A percentile compares a stretch with the other conserved stretches of the same genome.
phyloP scores from a whole-genome alignment of 257 asterid genomes.

The Penstemon eatonii region DNA sequence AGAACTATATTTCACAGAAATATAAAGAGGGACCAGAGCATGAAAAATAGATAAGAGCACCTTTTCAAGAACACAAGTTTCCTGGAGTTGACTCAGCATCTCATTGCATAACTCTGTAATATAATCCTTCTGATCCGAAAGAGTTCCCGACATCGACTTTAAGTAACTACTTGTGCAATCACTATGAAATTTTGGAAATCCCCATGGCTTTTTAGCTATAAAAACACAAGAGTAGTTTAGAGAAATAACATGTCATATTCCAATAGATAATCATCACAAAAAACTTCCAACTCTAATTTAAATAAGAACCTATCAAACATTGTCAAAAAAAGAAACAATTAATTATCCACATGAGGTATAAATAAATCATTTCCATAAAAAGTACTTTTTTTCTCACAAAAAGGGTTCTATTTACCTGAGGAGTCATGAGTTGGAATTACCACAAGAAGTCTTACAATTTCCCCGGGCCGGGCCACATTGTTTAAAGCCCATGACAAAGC shows the following conservation, averaged over 20 bases:
- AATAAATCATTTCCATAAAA: background rate
- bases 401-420: slow-evolving; percentile 44
- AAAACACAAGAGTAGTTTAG: slow-evolving; percentile 20
- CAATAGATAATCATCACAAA: background rate
- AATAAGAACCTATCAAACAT: background rate
- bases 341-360: background rate
- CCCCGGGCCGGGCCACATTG: slow-evolving; percentile 73
- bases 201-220: slow-evolving; percentile 61
- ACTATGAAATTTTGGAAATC: slow-evolving; percentile 51
- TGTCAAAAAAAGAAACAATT: no score
- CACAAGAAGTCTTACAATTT: slow-evolving; percentile 64
- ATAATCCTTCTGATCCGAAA: slow-evolving; percentile 65
- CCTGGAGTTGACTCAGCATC: slow-evolving; percentile 65
- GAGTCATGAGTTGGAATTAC: slow-evolving; percentile 56
- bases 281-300: background rate
- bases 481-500: slow-evolving; percentile 83
- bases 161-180: slow-evolving; percentile 57
- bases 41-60: slow-evolving; percentile 32
- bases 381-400: no score
- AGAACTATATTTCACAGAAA: background rate
- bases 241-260: background rate
- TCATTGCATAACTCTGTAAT: slow-evolving; percentile 59
- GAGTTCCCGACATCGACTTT: slow-evolving; percentile 56
- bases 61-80: slow-evolving; percentile 61
- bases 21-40: slow-evolving; percentile 5